Conservation (phyloP, 2,329 filamentous ascomycete species). For the Fusarium aywerte region DNA sequence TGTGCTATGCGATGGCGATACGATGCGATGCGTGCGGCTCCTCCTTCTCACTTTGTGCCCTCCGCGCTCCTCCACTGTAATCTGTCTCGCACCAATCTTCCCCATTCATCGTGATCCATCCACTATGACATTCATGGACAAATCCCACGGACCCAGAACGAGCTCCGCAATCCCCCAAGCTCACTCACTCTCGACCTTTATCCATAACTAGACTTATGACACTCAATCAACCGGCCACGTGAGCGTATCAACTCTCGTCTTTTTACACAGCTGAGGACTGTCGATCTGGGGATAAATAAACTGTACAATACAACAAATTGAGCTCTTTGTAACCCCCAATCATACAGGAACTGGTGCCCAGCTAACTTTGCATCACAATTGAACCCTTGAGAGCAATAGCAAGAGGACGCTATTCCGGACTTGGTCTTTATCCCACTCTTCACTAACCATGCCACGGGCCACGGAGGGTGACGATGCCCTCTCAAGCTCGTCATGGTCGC, state of each 20-base stretch:
- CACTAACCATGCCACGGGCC: constrained; percentile 38
- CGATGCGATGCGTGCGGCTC: constrained; percentile 25
- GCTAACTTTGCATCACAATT: constrained; percentile 16
- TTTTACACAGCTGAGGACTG: background rate
- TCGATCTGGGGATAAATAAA: background rate
- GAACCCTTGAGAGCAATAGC: constrained; percentile 28
- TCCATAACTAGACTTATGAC: constrained; percentile 6
- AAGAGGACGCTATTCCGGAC: constrained; percentile 31
- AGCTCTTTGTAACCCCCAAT: background rate
- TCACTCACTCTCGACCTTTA: constrained; percentile 15
- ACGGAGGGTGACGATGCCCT: constrained; percentile 36
- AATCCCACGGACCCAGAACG: constrained; percentile 32
- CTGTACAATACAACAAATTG: background rate
- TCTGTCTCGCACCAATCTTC: constrained; percentile 36
- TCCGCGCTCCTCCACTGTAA: constrained; percentile 30
- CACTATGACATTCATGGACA: constrained; percentile 40
- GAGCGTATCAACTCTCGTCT: constrained; percentile 17
- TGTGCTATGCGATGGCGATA: background rate
- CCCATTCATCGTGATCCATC: constrained; percentile 40
- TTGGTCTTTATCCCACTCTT: constrained; percentile 40
- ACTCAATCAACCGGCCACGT: constrained; percentile 15
- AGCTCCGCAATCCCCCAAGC: constrained; percentile 37
- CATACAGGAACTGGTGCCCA: constrained; percentile 6
- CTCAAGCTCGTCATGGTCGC: constrained; percentile 44
- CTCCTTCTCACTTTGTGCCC: constrained; percentile 38